Evolutionary conservation across 805 yeast genomes (phyloP), one percentile per base, ranked within the genome.

Genomic region (Metschnikowia matae): DNA sequence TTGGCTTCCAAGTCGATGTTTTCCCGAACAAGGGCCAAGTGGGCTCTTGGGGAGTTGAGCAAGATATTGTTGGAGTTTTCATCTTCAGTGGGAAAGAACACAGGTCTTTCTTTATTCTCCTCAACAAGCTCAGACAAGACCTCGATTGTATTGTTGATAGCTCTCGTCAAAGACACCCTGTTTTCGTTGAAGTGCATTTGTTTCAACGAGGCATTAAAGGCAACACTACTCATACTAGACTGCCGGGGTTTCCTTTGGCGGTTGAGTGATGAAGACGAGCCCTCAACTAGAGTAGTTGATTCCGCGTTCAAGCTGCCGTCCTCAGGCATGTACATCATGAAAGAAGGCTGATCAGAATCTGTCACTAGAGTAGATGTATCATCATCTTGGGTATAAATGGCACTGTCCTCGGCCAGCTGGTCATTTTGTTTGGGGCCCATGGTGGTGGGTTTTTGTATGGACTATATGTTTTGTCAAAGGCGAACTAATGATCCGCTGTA

Each of bases 141-240:
- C 36, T 75, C 78, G 13, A 76, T 68, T 1, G 84, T 78, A 31
- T 78, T 73, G 52, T 75, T 69, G 50, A 87, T 83, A 1, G 84
- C 75, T 46, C 87, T 71, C 51, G 82, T 85, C 49, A 91, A 70
- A 0, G 85, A 77, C 0, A 81, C 70, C 49, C 86, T 78, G 69
- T 84, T 84, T 58, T 84, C 83, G 62, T 89, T 89, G 64, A 87
- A 92, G 53, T 81, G 86, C 50, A 85, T 68, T 62, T 91, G 96
- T 51, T 83, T 81, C 32, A 85, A 64, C 47, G 89, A 85, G 1
- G 85, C 73, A 42, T 75, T 71, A 52, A 75, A 60, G n/a, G 61
- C 73, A 54, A 52, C 54, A 49, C 54, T 54, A 44, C 53, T 52
- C 49, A 54, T 58, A 40, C 59, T 57, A 8, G 59, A 40, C 44